Evolutionary conservation across 1,284 basidiomycete genomes (phyloP).

Genomic region (Trametes versicolor): DNA sequence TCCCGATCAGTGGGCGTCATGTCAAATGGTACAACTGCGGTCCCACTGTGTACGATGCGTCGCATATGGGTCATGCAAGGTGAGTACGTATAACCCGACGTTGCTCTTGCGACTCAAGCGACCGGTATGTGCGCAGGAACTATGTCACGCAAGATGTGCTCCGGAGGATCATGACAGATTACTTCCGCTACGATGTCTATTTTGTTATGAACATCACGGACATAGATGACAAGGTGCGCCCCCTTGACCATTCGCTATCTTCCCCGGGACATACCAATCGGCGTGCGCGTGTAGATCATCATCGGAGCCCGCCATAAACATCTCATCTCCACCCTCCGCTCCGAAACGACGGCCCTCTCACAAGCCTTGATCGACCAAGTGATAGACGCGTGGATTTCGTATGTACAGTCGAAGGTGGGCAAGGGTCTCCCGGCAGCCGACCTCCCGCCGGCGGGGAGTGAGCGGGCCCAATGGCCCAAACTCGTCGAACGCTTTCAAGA

Average conservation of each 20-base stretch:
- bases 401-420: slow-evolving; percentile 68
- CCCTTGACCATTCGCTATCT: neutral
- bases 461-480: slow-evolving; percentile 62
- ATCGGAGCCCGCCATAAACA: slow-evolving; percentile 88
- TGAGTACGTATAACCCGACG: slow-evolving; percentile 47
- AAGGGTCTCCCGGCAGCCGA: slow-evolving; percentile 64
- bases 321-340: slow-evolving; percentile 75
- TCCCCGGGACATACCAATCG: neutral
- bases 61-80: slow-evolving; percentile 99
- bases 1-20: slow-evolving; percentile 82
- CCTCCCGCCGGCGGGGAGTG: slow-evolving; percentile 56
- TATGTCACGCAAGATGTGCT: slow-evolving; percentile 99
- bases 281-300: slow-evolving; percentile 74
- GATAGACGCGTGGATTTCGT: slow-evolving; percentile 70
- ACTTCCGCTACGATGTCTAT: slow-evolving; percentile 97
- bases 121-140: slow-evolving; percentile 61
- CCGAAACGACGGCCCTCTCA: slow-evolving; percentile 65
- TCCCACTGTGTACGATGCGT: slow-evolving; percentile 99
- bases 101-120: neutral
- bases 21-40: slow-evolving; percentile 99
- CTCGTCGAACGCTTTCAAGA: slow-evolving; percentile 60
- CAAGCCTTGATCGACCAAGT: slow-evolving; percentile 69
- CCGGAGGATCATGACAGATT: slow-evolving; percentile 92
- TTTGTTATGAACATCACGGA: slow-evolving; percentile 99
- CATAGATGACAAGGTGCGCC: slow-evolving; percentile 96